A percentile compares a stretch with the other conserved stretches of the same genome.
These are phyloP conservation scores for Metrosideros polymorpha DNA, from an alignment of 441 rosid species.

Conservation along the genomic window DNA sequence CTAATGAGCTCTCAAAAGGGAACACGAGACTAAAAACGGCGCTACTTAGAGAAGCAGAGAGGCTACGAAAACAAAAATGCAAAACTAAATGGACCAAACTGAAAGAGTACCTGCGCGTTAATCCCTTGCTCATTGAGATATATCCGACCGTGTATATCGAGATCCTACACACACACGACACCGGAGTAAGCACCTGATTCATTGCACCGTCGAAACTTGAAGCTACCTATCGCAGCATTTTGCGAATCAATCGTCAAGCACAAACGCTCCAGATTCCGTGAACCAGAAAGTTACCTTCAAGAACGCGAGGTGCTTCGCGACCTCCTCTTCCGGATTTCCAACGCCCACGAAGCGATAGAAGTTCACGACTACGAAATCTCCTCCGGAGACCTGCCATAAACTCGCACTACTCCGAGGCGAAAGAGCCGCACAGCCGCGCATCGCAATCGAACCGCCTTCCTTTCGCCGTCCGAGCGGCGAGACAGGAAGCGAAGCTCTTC, in stretches of 20 bases:
- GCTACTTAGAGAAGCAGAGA: not conserved
- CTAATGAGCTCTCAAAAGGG: not conserved
- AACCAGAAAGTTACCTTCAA: constrained; percentile 30
- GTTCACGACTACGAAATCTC: constrained; percentile 65
- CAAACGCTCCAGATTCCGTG: not conserved
- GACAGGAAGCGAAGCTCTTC: not conserved
- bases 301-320: constrained; percentile 58
- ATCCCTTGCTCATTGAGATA: constrained; percentile 86
- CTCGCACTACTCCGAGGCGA: not conserved
- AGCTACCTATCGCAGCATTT: not conserved
- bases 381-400: not conserved
- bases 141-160: constrained; percentile 66
- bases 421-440: not conserved
- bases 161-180: constrained; percentile 24
- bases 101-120: constrained; percentile 70
- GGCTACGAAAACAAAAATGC: not conserved
- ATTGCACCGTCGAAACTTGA: not conserved
- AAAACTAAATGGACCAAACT: not conserved
- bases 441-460: not conserved
- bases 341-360: constrained; percentile 60
- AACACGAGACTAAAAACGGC: not conserved
- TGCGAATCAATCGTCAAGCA: not conserved
- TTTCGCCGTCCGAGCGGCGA: not conserved
- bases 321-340: constrained; percentile 43
- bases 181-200: not conserved